Percentiles rank a stretch among this genome's conserved stretches.
phyloP scores from a whole-genome alignment of 768 basidiomycete species.

The Amylocystis lapponica region DNA sequence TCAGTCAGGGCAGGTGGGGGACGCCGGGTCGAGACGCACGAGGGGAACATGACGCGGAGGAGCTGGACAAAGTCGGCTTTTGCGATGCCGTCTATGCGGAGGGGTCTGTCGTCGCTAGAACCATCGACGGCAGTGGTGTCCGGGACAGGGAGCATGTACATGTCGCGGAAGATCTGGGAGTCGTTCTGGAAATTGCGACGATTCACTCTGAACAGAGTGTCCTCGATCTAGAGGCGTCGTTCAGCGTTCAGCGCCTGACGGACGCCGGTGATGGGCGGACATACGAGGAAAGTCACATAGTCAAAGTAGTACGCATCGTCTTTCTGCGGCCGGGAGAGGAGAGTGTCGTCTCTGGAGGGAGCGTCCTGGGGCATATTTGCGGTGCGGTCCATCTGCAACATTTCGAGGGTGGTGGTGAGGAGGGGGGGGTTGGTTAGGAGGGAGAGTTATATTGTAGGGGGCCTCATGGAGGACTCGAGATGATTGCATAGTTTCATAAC shows the following conservation, averaged over 20 bases:
- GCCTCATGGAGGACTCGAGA: too few species aligned
- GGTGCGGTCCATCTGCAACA: too few species aligned
- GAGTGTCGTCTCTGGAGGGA: too few species aligned
- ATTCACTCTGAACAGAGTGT: slow-evolving; percentile 15
- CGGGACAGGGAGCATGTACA: slow-evolving; percentile 4
- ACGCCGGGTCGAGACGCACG: slow-evolving; percentile 5
- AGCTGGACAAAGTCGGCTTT: slow-evolving; percentile 11
- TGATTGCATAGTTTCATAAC: too few species aligned
- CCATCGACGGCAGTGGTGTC: slow-evolving; percentile 9
- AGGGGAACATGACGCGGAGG: slow-evolving; percentile 14
- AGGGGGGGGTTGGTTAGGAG: too few species aligned
- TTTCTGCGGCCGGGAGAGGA: too few species aligned
- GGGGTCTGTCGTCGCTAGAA: slow-evolving; percentile 12
- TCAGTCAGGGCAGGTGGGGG: not conserved
- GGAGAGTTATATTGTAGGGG: too few species aligned
- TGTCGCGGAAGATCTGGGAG: slow-evolving; percentile 17
- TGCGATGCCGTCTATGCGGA: slow-evolving; percentile 9
- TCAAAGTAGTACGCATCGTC: not conserved
- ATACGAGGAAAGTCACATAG: too few species aligned
- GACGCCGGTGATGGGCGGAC: too few species aligned
- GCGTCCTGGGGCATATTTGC: too few species aligned
- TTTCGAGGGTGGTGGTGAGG: too few species aligned
- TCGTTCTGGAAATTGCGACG: slow-evolving; percentile 12
- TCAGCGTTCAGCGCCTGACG: not conserved
- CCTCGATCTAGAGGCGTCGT: slow-evolving; percentile 9